These are phyloP conservation scores for Naganishia liquefaciens DNA, from an alignment of 1,284 basidiomycete species.

Conservation along the genomic window DNA sequence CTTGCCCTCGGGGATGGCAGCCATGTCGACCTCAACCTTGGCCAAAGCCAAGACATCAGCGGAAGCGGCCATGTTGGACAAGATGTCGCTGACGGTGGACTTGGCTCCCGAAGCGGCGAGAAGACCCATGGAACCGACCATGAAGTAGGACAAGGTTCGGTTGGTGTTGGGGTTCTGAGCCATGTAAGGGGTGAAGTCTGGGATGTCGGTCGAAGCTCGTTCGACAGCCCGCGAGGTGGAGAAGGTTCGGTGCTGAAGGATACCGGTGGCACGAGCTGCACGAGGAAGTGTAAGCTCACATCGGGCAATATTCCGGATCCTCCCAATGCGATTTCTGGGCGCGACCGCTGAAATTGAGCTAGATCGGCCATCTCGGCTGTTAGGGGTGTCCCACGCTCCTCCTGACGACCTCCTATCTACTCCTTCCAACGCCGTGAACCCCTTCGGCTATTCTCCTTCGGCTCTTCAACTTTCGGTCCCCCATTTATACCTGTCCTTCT, in stretches of 20 bases:
- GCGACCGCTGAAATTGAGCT: too few relatives aligned
- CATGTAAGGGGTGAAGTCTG: conserved; percentile 84
- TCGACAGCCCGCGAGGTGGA: conserved; percentile 59
- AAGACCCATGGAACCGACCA: conserved; percentile 94
- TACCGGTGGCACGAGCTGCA: conserved; percentile 57
- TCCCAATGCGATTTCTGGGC: too few relatives aligned
- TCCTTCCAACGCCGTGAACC: neutral
- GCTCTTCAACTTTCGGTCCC: neutral
- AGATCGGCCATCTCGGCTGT: too few relatives aligned
- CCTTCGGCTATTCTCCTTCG: neutral
- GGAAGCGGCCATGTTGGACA: conserved; percentile 93
- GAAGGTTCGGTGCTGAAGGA: conserved; percentile 61
- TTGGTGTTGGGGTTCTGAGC: conserved; percentile 67
- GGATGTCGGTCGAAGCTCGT: conserved; percentile 64
- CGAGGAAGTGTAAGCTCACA: neutral
- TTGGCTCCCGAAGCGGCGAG: conserved; percentile 93
- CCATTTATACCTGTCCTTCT: neutral
- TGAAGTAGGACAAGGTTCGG: conserved; percentile 91
- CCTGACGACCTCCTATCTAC: neutral
- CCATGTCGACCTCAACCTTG: conserved; percentile 94
- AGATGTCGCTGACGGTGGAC: conserved; percentile 89
- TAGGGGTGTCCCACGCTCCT: too few relatives aligned
- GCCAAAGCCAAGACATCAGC: conserved; percentile 97
- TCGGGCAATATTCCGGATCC: neutral
- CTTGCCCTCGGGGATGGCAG: conserved; percentile 93